Conservation (phyloP, 495 filamentous ascomycete genomes). For the Talaromyces stipitatus region DNA sequence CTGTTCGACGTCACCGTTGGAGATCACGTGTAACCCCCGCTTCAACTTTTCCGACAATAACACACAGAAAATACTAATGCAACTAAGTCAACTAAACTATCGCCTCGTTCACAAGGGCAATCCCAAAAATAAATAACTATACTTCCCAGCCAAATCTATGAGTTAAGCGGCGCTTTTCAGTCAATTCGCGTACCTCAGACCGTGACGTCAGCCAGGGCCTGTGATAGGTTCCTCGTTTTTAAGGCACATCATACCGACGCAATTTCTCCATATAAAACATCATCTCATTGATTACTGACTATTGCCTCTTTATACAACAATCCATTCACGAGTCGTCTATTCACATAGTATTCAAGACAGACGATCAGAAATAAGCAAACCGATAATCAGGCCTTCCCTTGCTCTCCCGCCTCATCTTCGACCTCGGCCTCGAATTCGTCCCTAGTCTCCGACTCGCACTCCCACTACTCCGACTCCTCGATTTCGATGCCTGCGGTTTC, state of each 20-base stretch:
- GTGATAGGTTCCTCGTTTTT: not conserved
- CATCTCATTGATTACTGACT: not conserved
- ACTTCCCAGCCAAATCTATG: no score
- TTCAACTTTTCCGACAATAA: no score
- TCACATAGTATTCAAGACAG: not conserved
- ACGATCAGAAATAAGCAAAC: conserved; percentile 3
- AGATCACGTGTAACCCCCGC: no score
- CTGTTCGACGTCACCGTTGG: no score
- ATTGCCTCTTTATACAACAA: not conserved
- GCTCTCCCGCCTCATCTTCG: conserved; percentile 6
- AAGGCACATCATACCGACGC: not conserved
- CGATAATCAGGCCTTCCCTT: conserved; percentile 3
- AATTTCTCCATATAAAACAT: not conserved
- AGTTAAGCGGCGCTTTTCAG: no score
- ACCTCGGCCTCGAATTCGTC: conserved; percentile 4
- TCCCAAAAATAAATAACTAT: not conserved
- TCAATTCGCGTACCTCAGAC: not conserved
- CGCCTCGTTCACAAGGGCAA: not conserved
- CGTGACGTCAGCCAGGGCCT: not conserved
- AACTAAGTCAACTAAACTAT: not conserved
- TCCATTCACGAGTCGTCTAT: no score
- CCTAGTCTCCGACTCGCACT: not conserved
- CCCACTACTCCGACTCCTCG: conserved; percentile 1
- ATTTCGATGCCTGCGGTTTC: not conserved
- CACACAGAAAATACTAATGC: not conserved